Conservation (phyloP, 2,329 filamentous ascomycete genomes). For the Metarhizium robertsii region DNA sequence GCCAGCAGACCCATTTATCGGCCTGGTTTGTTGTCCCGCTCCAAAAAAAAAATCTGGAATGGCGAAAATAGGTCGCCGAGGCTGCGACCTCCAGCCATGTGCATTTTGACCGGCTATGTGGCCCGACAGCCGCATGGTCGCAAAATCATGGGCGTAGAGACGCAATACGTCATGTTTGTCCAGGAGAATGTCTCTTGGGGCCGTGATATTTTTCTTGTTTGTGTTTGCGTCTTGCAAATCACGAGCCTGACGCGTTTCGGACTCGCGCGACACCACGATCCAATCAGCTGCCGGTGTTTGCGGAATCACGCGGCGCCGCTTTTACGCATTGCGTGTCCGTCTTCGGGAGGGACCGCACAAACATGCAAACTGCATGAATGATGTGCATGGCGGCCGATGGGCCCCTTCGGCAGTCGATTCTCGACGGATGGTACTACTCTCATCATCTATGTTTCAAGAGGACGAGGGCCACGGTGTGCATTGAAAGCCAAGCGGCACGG, state of each 20-base stretch:
- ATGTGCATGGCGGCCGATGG: conserved; percentile 1
- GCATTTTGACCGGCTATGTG: background rate
- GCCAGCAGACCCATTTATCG: no score
- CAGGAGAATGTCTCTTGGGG: no score
- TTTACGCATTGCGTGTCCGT: background rate
- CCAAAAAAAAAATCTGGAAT: background rate
- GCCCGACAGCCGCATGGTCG: background rate
- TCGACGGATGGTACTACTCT: background rate
- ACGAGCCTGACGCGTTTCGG: background rate
- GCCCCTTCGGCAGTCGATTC: background rate
- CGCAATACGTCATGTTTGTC: no score
- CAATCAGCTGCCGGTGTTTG: background rate
- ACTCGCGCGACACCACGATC: background rate
- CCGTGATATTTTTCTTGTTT: background rate
- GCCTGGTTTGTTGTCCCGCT: no score
- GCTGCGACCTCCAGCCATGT: background rate
- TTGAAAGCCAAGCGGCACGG: background rate
- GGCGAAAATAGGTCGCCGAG: background rate
- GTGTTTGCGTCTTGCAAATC: background rate
- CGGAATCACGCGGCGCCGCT: background rate
- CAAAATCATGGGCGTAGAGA: no score
- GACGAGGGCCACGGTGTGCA: background rate
- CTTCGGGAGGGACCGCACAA: background rate
- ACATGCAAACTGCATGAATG: background rate
- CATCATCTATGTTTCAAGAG: background rate